phyloP scores from a whole-genome alignment of 805 yeast genomes.

The Candida khao-thaluensis region DNA sequence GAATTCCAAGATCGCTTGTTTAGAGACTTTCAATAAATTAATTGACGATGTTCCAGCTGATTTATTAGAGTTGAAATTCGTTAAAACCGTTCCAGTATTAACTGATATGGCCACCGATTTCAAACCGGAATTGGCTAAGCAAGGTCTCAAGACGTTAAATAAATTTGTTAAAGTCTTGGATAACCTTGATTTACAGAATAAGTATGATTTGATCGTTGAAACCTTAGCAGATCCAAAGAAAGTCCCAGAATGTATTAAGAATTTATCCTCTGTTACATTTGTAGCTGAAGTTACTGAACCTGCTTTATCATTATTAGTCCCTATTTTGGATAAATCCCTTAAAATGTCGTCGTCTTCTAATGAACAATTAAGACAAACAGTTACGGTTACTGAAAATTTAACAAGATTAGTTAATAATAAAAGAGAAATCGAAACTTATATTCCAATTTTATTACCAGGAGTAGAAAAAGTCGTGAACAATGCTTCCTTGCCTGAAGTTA shows the following conservation, averaged over 20 bases:
- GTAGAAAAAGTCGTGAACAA: slow-evolving; percentile 82
- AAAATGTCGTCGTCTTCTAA: slow-evolving; percentile 86
- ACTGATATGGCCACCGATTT: slow-evolving; percentile 92
- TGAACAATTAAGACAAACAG: slow-evolving; percentile 95
- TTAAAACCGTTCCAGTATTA: slow-evolving; percentile 75
- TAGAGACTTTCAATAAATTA: slow-evolving; percentile 69
- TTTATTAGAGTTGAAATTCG: slow-evolving; percentile 77
- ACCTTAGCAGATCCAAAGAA: slow-evolving; percentile 88
- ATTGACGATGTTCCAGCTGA: slow-evolving; percentile 82
- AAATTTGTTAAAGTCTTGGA: slow-evolving; percentile 80
- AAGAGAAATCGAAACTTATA: slow-evolving; percentile 82
- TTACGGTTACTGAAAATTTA: slow-evolving; percentile 91
- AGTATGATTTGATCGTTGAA: slow-evolving; percentile 76
- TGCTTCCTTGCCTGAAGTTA: slow-evolving; percentile 94
- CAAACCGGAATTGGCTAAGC: slow-evolving; percentile 91
- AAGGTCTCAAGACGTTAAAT: slow-evolving; percentile 69
- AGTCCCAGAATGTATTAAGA: slow-evolving; percentile 85
- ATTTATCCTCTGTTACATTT: slow-evolving; percentile 89
- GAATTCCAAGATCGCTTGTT: slow-evolving; percentile 84
- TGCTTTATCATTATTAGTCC: slow-evolving; percentile 84
- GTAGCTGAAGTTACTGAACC: slow-evolving; percentile 99
- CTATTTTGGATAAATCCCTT: slow-evolving; percentile 86
- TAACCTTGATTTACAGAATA: slow-evolving; percentile 86
- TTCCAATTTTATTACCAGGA: slow-evolving; percentile 89
- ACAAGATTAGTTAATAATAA: slow-evolving; percentile 94